Evolutionary conservation across 345 rosid genomes (phyloP), one percentile per base, ranked within the genome.

Genomic region (Schrenkiella parvula): DNA sequence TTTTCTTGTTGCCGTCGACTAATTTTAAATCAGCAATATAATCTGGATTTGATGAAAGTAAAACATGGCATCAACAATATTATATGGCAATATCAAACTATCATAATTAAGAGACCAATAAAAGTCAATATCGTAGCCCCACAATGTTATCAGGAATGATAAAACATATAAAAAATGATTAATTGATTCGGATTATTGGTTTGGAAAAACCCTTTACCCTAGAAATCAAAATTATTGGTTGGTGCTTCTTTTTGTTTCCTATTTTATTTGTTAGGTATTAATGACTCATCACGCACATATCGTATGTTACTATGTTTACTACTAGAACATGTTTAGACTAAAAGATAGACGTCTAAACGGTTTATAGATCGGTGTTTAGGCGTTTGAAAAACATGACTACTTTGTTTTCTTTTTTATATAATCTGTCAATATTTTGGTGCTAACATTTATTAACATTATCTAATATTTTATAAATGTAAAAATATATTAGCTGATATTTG

Each of bases 61-160:
- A 52, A 52, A 37, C 13, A 25, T 41, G 34, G 39, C 39, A 46
- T 63, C 8, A 67, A 21, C 48, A 35, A 17, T 8, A 59, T 26
- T 38, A 71, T 23, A 23, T 14, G 44, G 50, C 66, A 23, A 14
- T 22, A 5, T 68, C 66, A 23, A 34, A 57, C 32, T 4, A 28
- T 39, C 52, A 71, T 51, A 71, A 61, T 61, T 60, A 63, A 31
- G 53, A 72, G 26, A 17, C 35, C 4, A 51, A 28, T 6, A 62
- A 9, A 39, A 52, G 76, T 63, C 69, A 52, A 63, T 39, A 50
- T 62, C 59, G 26, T 42, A 29, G 69, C 6, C 55, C 70, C 70
- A 72, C 70, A 62, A 18, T 50, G 34, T 6, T 72, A 63, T 39
- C 43, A 42, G 0, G 15, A 63, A 34, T 12, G 26, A 68, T 4